These are phyloP conservation scores for Boletellus dicymbophilus DNA, from an alignment of 1,284 basidiomycete species.

Conservation along the genomic window DNA sequence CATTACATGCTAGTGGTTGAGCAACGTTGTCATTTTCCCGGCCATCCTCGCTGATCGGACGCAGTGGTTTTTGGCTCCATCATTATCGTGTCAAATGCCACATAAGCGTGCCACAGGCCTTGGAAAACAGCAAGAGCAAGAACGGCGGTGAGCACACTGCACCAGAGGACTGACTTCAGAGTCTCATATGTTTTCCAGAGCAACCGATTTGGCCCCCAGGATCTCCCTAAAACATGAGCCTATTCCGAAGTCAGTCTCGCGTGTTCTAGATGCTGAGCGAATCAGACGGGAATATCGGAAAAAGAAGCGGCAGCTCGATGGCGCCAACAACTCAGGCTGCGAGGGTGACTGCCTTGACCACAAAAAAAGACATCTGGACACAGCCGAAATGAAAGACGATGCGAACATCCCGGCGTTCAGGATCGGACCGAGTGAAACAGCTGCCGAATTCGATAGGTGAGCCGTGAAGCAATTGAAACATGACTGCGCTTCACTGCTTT, in stretches of 20 bases:
- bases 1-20: background rate
- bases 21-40: constrained; percentile 19
- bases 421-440: constrained; percentile 68
- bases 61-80: constrained; percentile 4
- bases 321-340: constrained; percentile 31
- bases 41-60: background rate
- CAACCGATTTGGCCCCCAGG: constrained; percentile 48
- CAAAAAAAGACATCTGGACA: constrained; percentile 38
- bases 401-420: constrained; percentile 35
- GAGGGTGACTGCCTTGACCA: constrained; percentile 29
- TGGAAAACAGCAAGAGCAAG: constrained; percentile 41
- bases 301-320: constrained; percentile 48
- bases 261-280: constrained; percentile 62
- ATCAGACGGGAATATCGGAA: constrained; percentile 55
- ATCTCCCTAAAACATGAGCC: constrained; percentile 48
- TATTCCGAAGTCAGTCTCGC: constrained; percentile 65
- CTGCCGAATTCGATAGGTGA: constrained; percentile 74
- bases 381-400: constrained; percentile 21
- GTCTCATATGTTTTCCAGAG: constrained; percentile 40
- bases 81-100: constrained; percentile 48
- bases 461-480: constrained; percentile 25
- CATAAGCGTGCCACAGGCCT: constrained; percentile 63
- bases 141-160: constrained; percentile 38
- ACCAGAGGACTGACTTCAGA: no score
- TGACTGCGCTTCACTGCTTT: constrained; percentile 4